phyloP scores from a whole-genome alignment of 768 basidiomycete species.

The Butyriboletus loyo region DNA sequence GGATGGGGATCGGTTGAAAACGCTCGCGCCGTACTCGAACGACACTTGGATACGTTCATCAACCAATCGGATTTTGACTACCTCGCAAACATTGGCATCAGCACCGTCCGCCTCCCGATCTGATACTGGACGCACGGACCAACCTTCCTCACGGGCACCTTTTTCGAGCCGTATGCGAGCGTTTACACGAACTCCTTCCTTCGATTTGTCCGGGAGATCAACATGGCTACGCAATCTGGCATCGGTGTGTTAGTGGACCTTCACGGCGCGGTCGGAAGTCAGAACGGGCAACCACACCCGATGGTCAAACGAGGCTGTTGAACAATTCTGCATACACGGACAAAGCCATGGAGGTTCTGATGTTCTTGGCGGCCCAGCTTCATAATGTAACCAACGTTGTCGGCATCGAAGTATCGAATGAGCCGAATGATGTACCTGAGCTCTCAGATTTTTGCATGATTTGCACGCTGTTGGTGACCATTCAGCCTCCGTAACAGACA shows the following conservation, averaged over 20 bases:
- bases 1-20: constrained; percentile 40
- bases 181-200: constrained; percentile 43
- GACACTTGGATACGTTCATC: constrained; percentile 76
- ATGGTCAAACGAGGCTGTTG: constrained; percentile 40
- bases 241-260: constrained; percentile 54
- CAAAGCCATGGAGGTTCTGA: constrained; percentile 42
- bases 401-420: constrained; percentile 59
- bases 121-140: constrained; percentile 43
- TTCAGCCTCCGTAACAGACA: constrained; percentile 4
- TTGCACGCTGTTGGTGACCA: background rate
- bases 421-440: constrained; percentile 45
- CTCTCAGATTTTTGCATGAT: constrained; percentile 38
- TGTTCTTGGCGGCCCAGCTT: constrained; percentile 30
- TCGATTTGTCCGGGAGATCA: constrained; percentile 40
- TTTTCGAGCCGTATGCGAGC: constrained; percentile 38
- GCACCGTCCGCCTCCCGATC: constrained; percentile 63
- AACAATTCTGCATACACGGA: constrained; percentile 32
- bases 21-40: constrained; percentile 55
- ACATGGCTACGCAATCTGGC: constrained; percentile 36
- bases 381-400: constrained; percentile 49
- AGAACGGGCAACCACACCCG: constrained; percentile 40
- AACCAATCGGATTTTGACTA: constrained; percentile 62
- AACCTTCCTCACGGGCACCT: constrained; percentile 33
- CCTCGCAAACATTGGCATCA: constrained; percentile 55
- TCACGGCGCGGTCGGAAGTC: constrained; percentile 51